phyloP scores from a whole-genome alignment of 352 stramenopile genomes.

The Phytophthora citrophthora region DNA sequence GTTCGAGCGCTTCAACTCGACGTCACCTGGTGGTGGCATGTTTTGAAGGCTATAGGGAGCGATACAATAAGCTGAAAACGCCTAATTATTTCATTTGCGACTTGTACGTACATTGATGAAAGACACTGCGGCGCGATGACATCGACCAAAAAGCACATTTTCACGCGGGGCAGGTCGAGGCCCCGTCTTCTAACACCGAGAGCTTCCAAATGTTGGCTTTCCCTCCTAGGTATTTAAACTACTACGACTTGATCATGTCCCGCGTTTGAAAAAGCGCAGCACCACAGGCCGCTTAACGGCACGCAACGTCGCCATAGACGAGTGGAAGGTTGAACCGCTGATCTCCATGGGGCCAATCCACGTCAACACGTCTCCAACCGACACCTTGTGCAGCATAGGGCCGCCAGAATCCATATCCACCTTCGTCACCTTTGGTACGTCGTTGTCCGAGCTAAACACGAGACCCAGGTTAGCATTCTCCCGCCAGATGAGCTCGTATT shows the following conservation, averaged over 20 bases:
- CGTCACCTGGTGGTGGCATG: conserved; percentile 56
- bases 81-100: conserved; percentile 45
- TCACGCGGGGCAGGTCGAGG: conserved; percentile 29
- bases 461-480: conserved; percentile 86
- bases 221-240: conserved; percentile 31
- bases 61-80: conserved; percentile 34
- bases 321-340: conserved; percentile 78
- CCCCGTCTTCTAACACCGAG: conserved; percentile 44
- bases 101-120: conserved; percentile 17
- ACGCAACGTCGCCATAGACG: conserved; percentile 84
- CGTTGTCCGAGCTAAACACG: conserved; percentile 82
- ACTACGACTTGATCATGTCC: conserved; percentile 42
- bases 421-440: conserved; percentile 84
- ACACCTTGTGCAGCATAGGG: conserved; percentile 73
- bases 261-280: conserved; percentile 74
- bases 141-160: conserved; percentile 42
- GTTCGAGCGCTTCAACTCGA: conserved; percentile 82
- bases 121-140: conserved; percentile 22
- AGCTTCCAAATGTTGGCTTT: conserved; percentile 39
- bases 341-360: conserved; percentile 86
- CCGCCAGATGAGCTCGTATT: conserved; percentile 87
- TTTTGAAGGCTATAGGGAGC: conserved; percentile 44
- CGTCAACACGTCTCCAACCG: conserved; percentile 75
- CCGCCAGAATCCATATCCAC: conserved; percentile 81
- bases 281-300: conserved; percentile 84